phyloP scores from a whole-genome alignment of 2,329 filamentous ascomycete species.

The Scorias spongiosa region DNA sequence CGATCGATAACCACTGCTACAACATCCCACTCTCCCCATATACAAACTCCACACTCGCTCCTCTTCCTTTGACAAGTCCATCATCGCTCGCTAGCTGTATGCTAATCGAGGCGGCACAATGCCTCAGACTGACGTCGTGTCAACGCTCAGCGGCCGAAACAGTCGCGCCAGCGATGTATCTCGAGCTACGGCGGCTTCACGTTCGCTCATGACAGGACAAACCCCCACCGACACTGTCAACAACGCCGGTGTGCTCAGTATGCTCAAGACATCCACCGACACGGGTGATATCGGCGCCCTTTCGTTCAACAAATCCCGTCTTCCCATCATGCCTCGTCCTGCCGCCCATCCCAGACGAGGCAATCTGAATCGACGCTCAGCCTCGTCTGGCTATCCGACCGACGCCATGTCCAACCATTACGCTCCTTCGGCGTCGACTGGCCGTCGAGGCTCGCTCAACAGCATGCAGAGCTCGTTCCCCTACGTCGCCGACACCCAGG shows the following conservation, averaged over 20 bases:
- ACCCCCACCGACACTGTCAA: conserved; percentile 16
- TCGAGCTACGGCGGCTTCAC: conserved; percentile 16
- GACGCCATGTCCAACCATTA: conserved; percentile 18
- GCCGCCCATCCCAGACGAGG: conserved; percentile 20
- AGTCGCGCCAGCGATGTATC: conserved; percentile 34
- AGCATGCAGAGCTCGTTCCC: conserved; percentile 28
- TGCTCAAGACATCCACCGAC: conserved; percentile 36
- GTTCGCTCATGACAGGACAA: conserved; percentile 2
- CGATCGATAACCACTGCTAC: too few species aligned
- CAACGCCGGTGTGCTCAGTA: conserved; percentile 31
- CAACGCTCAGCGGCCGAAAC: conserved; percentile 30
- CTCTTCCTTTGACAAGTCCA: too few species aligned
- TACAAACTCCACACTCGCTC: too few species aligned
- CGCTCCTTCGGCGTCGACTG: conserved; percentile 25
- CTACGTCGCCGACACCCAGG: conserved; percentile 22
- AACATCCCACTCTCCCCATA: too few species aligned
- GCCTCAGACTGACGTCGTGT: conserved; percentile 29
- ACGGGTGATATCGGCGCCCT: conserved; percentile 30
- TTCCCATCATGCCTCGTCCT: conserved; percentile 22
- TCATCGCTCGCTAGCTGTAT: conserved; percentile 4
- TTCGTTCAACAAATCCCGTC: conserved; percentile 22
- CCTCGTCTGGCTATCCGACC: conserved; percentile 20
- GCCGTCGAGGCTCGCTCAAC: conserved; percentile 24
- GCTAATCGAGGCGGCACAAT: conserved; percentile 23
- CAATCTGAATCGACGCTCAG: conserved; percentile 24